A percentile compares a stretch with the other conserved stretches of the same genome.
Evolutionary conservation across 148 eudicot species (phyloP).

Genomic region (Pharnaceum exiguum): DNA sequence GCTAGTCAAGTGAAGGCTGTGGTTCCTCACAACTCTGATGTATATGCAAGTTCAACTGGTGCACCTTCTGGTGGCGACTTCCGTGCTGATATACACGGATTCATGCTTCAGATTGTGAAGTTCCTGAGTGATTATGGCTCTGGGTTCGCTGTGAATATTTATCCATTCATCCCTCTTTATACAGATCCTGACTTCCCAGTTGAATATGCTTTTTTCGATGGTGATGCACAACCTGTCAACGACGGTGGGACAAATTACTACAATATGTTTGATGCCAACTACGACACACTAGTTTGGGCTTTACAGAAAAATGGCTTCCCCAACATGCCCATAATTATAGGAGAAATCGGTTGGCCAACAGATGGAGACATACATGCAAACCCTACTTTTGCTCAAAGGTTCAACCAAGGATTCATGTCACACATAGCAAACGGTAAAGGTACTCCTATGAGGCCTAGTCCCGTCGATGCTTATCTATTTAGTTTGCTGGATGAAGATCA

Average conservation of each 20-base stretch:
- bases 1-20: slow-evolving; percentile 66
- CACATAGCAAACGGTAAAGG: slow-evolving; percentile 70
- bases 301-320: slow-evolving; percentile 63
- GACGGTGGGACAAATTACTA: slow-evolving; percentile 65
- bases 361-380: slow-evolving; percentile 87
- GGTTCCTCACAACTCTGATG: slow-evolving; percentile 71
- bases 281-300: slow-evolving; percentile 89
- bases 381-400: slow-evolving; percentile 48
- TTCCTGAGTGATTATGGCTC: slow-evolving; percentile 51
- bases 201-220: slow-evolving; percentile 87
- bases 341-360: slow-evolving; percentile 93
- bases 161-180: slow-evolving; percentile 88
- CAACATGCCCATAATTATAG: slow-evolving; percentile 71
- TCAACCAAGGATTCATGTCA: slow-evolving; percentile 85
- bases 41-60: slow-evolving; percentile 41
- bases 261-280: slow-evolving; percentile 93
- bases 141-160: slow-evolving; percentile 90
- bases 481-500: slow-evolving; percentile 84
- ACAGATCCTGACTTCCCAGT: slow-evolving; percentile 57
- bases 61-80: slow-evolving; percentile 80
- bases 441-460: slow-evolving; percentile 81
- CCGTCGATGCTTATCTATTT: slow-evolving; percentile 67
- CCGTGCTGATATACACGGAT: slow-evolving; percentile 57
- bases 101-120: slow-evolving; percentile 58
- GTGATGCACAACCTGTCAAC: slow-evolving; percentile 45